Conservation (phyloP, 768 basidiomycete genomes). For the Tricholoma sp. region DNA sequence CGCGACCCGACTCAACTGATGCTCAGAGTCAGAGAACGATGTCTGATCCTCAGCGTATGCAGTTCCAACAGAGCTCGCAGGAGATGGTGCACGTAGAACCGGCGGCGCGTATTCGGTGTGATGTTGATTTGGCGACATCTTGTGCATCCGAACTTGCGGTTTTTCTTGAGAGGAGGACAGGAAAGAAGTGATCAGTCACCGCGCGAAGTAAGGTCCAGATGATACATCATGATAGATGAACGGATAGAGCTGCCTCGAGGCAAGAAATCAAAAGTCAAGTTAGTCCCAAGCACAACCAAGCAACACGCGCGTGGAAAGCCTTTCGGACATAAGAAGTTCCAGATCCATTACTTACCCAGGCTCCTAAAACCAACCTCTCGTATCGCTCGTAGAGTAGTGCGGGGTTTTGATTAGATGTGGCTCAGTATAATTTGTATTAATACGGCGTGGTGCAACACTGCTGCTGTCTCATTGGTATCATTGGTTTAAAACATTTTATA, state of each 20-base stretch:
- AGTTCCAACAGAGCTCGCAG: conserved; percentile 48
- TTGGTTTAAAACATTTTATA: too few species aligned
- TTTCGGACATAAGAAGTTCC: too few species aligned
- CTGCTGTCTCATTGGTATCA: too few species aligned
- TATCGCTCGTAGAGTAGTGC: too few species aligned
- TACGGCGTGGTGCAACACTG: too few species aligned
- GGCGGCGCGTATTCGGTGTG: conserved; percentile 44
- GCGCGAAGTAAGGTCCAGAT: neutral
- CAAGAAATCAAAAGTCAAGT: neutral
- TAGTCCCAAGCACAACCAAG: neutral
- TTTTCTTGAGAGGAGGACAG: neutral
- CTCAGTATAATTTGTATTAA: too few species aligned
- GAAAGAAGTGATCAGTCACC: neutral
- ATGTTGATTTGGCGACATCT: conserved; percentile 22
- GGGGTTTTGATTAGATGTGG: too few species aligned
- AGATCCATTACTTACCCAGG: too few species aligned
- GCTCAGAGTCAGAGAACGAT: conserved; percentile 40
- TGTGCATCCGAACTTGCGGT: neutral
- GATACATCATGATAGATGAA: neutral
- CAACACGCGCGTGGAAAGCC: too few species aligned
- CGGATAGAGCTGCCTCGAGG: neutral
- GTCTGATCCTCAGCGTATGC: conserved; percentile 42
- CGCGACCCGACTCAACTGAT: conserved; percentile 26
- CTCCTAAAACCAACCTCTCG: too few species aligned
- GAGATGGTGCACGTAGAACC: conserved; percentile 44